A percentile compares a stretch with the other conserved stretches of the same genome.
Conservation (phyloP, 257 asterid genomes). For the Lantana camara region DNA sequence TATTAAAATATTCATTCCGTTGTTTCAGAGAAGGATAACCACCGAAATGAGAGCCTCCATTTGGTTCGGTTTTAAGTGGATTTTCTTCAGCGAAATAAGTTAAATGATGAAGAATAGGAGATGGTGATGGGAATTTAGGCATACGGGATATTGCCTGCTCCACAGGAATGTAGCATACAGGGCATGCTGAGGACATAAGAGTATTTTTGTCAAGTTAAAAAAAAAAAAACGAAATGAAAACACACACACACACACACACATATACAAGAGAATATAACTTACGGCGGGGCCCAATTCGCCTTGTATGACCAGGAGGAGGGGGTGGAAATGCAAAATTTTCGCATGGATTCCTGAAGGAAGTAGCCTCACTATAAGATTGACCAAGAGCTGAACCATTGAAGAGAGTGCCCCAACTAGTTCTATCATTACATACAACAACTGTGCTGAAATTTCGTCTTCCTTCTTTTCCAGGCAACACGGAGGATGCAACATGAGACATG, state of each 20-base stretch:
- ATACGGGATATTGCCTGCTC: slow-evolving; percentile 78
- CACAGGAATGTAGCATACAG: slow-evolving; percentile 84
- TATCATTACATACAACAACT: slow-evolving; percentile 56
- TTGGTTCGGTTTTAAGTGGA: slow-evolving; percentile 57
- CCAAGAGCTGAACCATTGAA: slow-evolving; percentile 41
- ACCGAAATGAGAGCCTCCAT: slow-evolving; percentile 92
- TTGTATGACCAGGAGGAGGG: slow-evolving; percentile 75
- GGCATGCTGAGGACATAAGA: slow-evolving; percentile 73
- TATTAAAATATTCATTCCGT: slow-evolving; percentile 69
- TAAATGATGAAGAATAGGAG: slow-evolving; percentile 72
- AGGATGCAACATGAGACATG: slow-evolving; percentile 44
- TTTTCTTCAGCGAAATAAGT: slow-evolving; percentile 68
- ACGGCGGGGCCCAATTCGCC: slow-evolving; percentile 96
- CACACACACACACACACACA: background rate
- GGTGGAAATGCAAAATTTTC: slow-evolving; percentile 75
- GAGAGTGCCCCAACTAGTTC: slow-evolving; percentile 43
- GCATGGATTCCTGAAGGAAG: slow-evolving; percentile 57
- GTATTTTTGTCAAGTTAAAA: slow-evolving; percentile 23
- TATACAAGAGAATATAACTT: slow-evolving; percentile 43
- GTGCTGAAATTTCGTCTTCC: slow-evolving; percentile 31
- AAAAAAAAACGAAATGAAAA: too few relatives aligned
- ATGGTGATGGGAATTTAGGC: slow-evolving; percentile 71
- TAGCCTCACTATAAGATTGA: slow-evolving; percentile 33
- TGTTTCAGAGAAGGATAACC: slow-evolving; percentile 88
- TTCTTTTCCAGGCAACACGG: slow-evolving; percentile 39